phyloP scores from a whole-genome alignment of 2,329 filamentous ascomycete genomes.

The Sporothrix variecibatus region DNA sequence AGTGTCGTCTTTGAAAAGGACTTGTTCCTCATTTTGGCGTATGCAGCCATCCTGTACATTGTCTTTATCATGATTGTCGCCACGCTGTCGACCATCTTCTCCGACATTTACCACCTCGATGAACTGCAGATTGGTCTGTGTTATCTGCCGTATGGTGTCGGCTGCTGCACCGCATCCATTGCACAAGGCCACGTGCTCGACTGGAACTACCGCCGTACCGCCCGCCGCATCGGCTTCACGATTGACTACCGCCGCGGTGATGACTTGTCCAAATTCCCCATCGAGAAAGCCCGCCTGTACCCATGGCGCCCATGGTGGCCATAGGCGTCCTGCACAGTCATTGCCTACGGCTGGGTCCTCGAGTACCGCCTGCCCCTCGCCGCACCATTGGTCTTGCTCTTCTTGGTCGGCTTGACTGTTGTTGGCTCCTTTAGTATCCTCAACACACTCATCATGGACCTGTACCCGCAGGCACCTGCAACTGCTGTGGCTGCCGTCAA shows the following conservation, averaged over 20 bases:
- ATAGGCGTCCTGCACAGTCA: slow-evolving; percentile 55
- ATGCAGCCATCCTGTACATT: slow-evolving; percentile 57
- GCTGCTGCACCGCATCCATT: slow-evolving; percentile 51
- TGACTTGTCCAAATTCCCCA: slow-evolving; percentile 54
- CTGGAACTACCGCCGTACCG: slow-evolving; percentile 72
- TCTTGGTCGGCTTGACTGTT: slow-evolving; percentile 58
- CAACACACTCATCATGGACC: slow-evolving; percentile 64
- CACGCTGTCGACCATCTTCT: slow-evolving; percentile 55
- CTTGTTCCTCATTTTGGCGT: slow-evolving; percentile 54
- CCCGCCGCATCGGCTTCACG: slow-evolving; percentile 59
- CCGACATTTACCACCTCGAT: slow-evolving; percentile 53
- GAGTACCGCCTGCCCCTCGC: slow-evolving; percentile 48
- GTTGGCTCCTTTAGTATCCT: slow-evolving; percentile 65
- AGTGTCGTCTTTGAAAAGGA: slow-evolving; percentile 59
- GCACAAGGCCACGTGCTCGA: slow-evolving; percentile 60
- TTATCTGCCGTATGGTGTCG: slow-evolving; percentile 56
- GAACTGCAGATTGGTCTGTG: slow-evolving; percentile 56
- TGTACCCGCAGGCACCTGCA: slow-evolving; percentile 61
- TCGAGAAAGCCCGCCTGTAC: slow-evolving; percentile 57
- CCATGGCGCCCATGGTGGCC: slow-evolving; percentile 56
- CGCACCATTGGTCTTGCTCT: slow-evolving; percentile 57
- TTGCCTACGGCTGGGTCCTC: slow-evolving; percentile 59
- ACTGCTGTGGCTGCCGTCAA: slow-evolving; percentile 67
- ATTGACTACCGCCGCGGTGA: slow-evolving; percentile 61
- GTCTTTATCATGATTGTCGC: slow-evolving; percentile 57